Conservation (phyloP, 1,139 yeast genomes). For the Ogataea hybrid region DNA sequence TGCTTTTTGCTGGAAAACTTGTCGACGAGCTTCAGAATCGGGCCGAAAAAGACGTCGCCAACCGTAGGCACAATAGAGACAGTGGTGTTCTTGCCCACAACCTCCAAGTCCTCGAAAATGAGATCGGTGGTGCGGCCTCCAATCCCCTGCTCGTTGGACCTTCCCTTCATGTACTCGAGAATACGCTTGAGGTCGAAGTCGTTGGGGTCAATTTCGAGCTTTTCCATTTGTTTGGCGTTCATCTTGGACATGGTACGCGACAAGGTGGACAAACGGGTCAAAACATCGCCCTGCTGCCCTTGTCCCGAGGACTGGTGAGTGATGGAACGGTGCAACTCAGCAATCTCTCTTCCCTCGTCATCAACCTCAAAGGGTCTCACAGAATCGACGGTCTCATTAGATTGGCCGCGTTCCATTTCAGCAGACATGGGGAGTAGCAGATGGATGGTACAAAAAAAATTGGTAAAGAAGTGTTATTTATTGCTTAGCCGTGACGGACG, state of each 20-base stretch:
- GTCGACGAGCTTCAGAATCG: constrained; percentile 27
- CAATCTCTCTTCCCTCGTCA: constrained; percentile 21
- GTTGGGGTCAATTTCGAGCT: constrained; percentile 25
- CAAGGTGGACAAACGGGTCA: constrained; percentile 27
- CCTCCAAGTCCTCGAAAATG: constrained; percentile 44
- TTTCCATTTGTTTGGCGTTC: constrained; percentile 27
- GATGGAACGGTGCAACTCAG: constrained; percentile 18
- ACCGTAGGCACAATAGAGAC: constrained; percentile 47
- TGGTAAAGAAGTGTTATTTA: background rate
- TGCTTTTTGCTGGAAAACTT: constrained; percentile 17
- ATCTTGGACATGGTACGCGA: constrained; percentile 25
- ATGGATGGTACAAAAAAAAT: background rate
- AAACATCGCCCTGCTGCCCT: constrained; percentile 23
- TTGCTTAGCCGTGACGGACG: background rate
- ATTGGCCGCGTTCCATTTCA: background rate
- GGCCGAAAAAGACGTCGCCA: constrained; percentile 44
- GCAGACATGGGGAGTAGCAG: background rate
- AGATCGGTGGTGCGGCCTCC: constrained; percentile 46
- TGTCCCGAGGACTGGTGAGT: constrained; percentile 14
- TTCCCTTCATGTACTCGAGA: constrained; percentile 29
- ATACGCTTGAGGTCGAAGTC: constrained; percentile 36
- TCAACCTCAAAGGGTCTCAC: constrained; percentile 5
- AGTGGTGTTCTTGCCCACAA: constrained; percentile 48
- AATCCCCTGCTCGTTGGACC: constrained; percentile 42
- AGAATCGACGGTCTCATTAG: background rate